A percentile compares a stretch with the other conserved stretches of the same genome.
phyloP scores from a whole-genome alignment of 192 early-diverging fungal species.

The Radiomyces spectabilis region DNA sequence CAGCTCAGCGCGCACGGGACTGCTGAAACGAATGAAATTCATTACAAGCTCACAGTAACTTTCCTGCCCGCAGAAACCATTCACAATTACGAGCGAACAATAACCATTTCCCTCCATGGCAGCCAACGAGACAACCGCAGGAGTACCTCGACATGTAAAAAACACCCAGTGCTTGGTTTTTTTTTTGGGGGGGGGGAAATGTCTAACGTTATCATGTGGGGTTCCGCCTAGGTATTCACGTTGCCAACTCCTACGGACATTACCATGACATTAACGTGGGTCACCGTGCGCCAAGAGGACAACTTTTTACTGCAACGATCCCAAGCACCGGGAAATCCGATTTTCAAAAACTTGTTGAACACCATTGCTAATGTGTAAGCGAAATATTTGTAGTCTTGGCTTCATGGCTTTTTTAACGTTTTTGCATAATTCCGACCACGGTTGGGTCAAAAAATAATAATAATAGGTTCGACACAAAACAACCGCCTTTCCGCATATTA shows the following conservation, averaged over 20 bases:
- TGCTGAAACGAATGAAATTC: no score
- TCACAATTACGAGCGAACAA: no score
- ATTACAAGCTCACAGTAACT: no score
- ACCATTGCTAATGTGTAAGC: constrained; percentile 92
- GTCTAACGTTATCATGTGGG: background rate
- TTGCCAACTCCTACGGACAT: constrained; percentile 44
- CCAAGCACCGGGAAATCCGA: constrained; percentile 43
- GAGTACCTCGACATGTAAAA: constrained; percentile 1
- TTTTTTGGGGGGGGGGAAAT: background rate
- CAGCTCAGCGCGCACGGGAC: no score
- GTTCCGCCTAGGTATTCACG: constrained; percentile 42
- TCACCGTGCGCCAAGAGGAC: constrained; percentile 50
- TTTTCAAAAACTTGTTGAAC: constrained; percentile 66
- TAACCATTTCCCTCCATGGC: no score
- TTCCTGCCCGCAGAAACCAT: no score
- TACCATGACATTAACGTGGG: constrained; percentile 58
- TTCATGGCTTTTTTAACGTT: background rate
- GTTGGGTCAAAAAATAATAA: constrained; percentile 2
- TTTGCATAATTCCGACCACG: background rate
- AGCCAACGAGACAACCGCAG: no score
- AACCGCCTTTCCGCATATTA: constrained; percentile 84
- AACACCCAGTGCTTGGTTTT: background rate
- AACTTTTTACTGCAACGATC: constrained; percentile 68
- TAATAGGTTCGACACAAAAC: constrained; percentile 80
- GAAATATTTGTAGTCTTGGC: background rate